These are phyloP conservation scores for Tylopilus rubrobrunneus DNA, from an alignment of 768 basidiomycete genomes.

Conservation along the genomic window DNA sequence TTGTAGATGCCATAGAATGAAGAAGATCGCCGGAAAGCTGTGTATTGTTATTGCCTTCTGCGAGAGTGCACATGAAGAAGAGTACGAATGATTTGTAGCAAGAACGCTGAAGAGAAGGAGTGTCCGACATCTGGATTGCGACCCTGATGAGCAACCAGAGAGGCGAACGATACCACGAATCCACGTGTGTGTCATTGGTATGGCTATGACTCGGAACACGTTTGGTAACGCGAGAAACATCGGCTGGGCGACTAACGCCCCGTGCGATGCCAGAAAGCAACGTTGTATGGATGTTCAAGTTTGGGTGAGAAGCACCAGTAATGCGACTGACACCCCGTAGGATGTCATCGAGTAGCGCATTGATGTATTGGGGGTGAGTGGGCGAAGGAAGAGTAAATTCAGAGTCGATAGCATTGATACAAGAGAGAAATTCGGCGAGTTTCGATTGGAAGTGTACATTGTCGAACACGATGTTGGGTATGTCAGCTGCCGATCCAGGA, in stretches of 20 bases:
- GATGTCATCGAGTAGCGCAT: neutral
- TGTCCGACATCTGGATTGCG: constrained; percentile 24
- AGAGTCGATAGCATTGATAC: neutral
- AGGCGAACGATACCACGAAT: constrained; percentile 14
- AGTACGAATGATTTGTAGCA: no score
- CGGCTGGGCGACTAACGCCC: constrained; percentile 1
- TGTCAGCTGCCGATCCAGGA: neutral
- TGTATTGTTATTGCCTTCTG: no score
- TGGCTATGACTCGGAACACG: no score
- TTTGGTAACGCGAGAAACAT: no score
- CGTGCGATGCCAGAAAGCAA: neutral
- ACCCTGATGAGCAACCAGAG: constrained; percentile 34
- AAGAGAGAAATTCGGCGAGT: neutral
- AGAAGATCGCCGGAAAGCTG: no score
- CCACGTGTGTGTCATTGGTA: no score
- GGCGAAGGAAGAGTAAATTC: neutral
- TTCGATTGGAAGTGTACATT: neutral
- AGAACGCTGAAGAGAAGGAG: no score
- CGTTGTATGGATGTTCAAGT: neutral
- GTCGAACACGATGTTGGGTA: neutral
- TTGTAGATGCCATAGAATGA: no score
- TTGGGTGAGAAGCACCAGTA: neutral
- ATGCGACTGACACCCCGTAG: neutral
- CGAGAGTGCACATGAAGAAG: no score
- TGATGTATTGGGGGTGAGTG: neutral